These are phyloP conservation scores for Sarcodon sp. DNA, from an alignment of 768 basidiomycete genomes.

Conservation along the genomic window DNA sequence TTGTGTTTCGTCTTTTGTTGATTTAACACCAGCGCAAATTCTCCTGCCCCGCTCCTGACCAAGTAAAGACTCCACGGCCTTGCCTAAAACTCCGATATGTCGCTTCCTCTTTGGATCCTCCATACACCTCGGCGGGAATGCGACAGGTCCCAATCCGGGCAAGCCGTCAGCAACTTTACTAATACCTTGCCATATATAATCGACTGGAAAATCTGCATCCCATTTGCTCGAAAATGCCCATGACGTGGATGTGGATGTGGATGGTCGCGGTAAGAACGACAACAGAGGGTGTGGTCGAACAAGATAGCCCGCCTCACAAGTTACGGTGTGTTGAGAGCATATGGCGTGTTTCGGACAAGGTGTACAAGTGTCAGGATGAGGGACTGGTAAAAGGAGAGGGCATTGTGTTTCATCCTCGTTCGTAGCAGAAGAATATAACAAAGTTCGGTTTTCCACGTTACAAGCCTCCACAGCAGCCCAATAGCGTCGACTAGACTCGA, in stretches of 20 bases:
- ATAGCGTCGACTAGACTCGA: slow-evolving; percentile 34
- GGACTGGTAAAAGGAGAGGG: slow-evolving; percentile 30
- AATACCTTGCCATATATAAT: slow-evolving; percentile 29
- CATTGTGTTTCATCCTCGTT: slow-evolving; percentile 29
- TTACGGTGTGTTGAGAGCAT: slow-evolving; percentile 42
- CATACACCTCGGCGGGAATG: slow-evolving; percentile 61
- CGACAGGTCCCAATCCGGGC: slow-evolving; percentile 66
- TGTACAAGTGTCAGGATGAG: slow-evolving; percentile 50
- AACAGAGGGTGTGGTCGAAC: slow-evolving; percentile 38
- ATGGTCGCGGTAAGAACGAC: slow-evolving; percentile 29
- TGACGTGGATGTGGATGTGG: slow-evolving; percentile 21
- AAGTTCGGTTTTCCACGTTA: slow-evolving; percentile 38
- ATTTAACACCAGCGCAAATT: slow-evolving; percentile 43
- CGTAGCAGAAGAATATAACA: slow-evolving; percentile 23
- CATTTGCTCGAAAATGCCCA: slow-evolving; percentile 22
- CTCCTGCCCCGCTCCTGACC: slow-evolving; percentile 51
- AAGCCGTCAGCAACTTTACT: slow-evolving; percentile 36
- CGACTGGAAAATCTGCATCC: slow-evolving; percentile 4
- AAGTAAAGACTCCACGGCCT: slow-evolving; percentile 51
- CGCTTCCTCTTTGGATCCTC: slow-evolving; percentile 68
- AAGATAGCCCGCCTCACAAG: slow-evolving; percentile 58
- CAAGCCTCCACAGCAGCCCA: slow-evolving; percentile 40
- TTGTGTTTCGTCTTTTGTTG: neutral
- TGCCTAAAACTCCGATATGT: slow-evolving; percentile 64
- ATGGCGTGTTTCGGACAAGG: slow-evolving; percentile 44